A percentile compares a stretch with the other conserved stretches of the same genome.
phyloP scores from a whole-genome alignment of 2,329 filamentous ascomycete species.

The Calonectria naviculata region DNA sequence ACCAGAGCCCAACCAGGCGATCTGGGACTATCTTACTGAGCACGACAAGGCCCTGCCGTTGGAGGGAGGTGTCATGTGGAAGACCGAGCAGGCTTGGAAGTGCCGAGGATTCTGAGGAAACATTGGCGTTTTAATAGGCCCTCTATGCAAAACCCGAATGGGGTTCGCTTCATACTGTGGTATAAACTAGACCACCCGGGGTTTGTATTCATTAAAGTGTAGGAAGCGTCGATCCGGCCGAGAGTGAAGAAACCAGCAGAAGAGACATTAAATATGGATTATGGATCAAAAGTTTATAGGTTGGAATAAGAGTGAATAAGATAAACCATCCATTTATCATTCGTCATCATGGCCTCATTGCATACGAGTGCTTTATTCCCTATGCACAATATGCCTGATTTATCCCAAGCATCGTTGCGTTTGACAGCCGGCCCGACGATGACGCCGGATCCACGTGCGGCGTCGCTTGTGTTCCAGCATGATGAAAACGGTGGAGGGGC shows the following conservation, averaged over 20 bases:
- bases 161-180: too few relatives aligned
- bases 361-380: too few relatives aligned
- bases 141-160: background rate
- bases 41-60: background rate
- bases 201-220: too few relatives aligned
- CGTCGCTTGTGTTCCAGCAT: background rate
- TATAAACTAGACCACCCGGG: too few relatives aligned
- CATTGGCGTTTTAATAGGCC: background rate
- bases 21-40: background rate
- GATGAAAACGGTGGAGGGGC: conserved; percentile 6
- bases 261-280: too few relatives aligned
- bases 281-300: too few relatives aligned
- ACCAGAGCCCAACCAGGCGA: background rate
- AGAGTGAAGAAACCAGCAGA: too few relatives aligned
- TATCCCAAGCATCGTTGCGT: background rate
- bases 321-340: too few relatives aligned
- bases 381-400: background rate
- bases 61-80: background rate
- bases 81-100: background rate
- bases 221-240: too few relatives aligned
- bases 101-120: background rate
- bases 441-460: conserved; percentile 16
- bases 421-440: conserved; percentile 20
- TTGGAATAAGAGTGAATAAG: too few relatives aligned
- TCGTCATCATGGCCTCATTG: too few relatives aligned